Percentiles rank a stretch among this genome's conserved stretches.
Conservation (phyloP, 306 rosid genomes). For the Lathyrus sativus region DNA sequence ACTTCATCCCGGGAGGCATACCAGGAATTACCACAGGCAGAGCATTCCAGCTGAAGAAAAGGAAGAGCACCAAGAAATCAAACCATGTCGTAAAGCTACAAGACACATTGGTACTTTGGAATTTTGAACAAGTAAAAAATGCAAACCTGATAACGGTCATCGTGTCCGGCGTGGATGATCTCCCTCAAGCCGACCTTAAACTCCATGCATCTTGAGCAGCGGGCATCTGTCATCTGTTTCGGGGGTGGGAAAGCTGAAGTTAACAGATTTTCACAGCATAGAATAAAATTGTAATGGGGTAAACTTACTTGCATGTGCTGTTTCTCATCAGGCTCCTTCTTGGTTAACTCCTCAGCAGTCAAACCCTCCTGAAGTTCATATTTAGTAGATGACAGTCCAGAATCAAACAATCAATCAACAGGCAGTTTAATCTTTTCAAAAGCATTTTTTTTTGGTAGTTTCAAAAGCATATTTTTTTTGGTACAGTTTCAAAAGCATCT, state of each 20-base stretch:
- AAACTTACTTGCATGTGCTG: constrained; percentile 79
- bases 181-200: constrained; percentile 81
- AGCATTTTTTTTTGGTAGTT: background rate
- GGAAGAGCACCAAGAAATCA: constrained; percentile 36
- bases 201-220: constrained; percentile 80
- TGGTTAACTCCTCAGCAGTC: constrained; percentile 72
- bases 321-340: constrained; percentile 73
- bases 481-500: background rate
- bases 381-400: constrained; percentile 25
- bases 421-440: constrained; percentile 22
- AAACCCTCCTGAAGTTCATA: constrained; percentile 74
- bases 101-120: constrained; percentile 19
- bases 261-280: constrained; percentile 30
- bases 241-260: constrained; percentile 35
- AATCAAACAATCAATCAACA: constrained; percentile 33
- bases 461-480: background rate
- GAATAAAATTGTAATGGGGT: constrained; percentile 5
- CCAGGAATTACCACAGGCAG: constrained; percentile 88
- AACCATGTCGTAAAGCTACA: constrained; percentile 29
- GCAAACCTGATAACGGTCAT: constrained; percentile 83
- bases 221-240: constrained; percentile 90
- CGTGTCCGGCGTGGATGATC: constrained; percentile 83
- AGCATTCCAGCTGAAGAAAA: constrained; percentile 85
- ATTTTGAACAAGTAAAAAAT: constrained; percentile 7
- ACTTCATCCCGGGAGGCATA: constrained; percentile 81